Evolutionary conservation across 2,329 filamentous ascomycete species (phyloP).

Genomic region (Clonostachys solani): DNA sequence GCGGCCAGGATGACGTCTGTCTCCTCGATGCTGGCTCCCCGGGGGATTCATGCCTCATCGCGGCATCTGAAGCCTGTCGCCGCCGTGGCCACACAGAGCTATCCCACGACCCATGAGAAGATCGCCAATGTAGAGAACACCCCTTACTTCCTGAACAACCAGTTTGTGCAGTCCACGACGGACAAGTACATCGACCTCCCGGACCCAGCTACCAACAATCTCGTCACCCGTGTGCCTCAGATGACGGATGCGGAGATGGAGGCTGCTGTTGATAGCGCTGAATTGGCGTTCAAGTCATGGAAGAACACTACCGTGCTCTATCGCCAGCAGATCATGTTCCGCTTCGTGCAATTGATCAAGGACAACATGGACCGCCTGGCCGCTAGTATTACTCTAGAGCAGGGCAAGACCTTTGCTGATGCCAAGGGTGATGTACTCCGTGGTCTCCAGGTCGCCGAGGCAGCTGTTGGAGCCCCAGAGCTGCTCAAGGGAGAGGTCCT

Average conservation of each 20-base stretch:
- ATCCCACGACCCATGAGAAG: slow-evolving; percentile 69
- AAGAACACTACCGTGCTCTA: slow-evolving; percentile 66
- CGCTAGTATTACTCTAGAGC: slow-evolving; percentile 81
- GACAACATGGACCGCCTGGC: slow-evolving; percentile 84
- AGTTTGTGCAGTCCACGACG: slow-evolving; percentile 65
- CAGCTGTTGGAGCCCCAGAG: slow-evolving; percentile 74
- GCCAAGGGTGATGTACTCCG: slow-evolving; percentile 78
- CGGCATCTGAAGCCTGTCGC: slow-evolving; percentile 50
- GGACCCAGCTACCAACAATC: slow-evolving; percentile 82
- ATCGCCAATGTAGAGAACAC: slow-evolving; percentile 66
- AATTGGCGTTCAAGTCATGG: slow-evolving; percentile 74
- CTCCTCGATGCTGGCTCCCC: slow-evolving; percentile 31
- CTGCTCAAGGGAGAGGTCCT: slow-evolving; percentile 79
- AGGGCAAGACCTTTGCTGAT: slow-evolving; percentile 85
- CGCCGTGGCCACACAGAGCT: slow-evolving; percentile 53
- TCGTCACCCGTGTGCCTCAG: slow-evolving; percentile 79
- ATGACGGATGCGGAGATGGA: slow-evolving; percentile 74
- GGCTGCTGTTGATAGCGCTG: slow-evolving; percentile 69
- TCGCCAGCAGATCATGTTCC: slow-evolving; percentile 84
- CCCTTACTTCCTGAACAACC: slow-evolving; percentile 78
- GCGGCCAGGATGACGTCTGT: slow-evolving; percentile 9
- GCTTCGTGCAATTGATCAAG: slow-evolving; percentile 72
- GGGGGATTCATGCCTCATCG: slow-evolving; percentile 54
- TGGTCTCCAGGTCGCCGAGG: slow-evolving; percentile 81
- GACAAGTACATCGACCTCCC: slow-evolving; percentile 74